Conservation (phyloP, 768 basidiomycete species). For the Phaeotremella skinneri region DNA sequence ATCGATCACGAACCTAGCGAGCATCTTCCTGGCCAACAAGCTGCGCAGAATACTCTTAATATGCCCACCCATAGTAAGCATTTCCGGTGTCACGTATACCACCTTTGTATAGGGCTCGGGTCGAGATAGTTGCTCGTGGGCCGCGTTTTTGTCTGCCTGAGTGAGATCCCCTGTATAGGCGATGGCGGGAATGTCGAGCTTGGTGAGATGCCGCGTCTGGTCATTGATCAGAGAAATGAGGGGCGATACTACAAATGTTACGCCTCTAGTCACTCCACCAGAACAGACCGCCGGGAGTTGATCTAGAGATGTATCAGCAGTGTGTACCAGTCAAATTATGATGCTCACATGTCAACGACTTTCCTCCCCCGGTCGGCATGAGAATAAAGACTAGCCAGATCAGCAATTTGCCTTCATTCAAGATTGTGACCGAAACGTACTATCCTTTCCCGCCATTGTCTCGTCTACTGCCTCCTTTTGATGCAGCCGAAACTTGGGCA, state of each 20-base stretch:
- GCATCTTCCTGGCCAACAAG: slow-evolving; percentile 60
- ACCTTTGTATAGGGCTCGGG: slow-evolving; percentile 58
- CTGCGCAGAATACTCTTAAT: slow-evolving; percentile 60
- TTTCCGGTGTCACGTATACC: slow-evolving; percentile 90
- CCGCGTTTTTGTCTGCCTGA: slow-evolving; percentile 45
- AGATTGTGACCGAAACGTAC: slow-evolving; percentile 29
- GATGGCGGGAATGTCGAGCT: slow-evolving; percentile 67
- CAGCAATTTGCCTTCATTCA: no score
- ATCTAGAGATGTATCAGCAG: slow-evolving; percentile 52
- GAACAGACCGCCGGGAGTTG: slow-evolving; percentile 78
- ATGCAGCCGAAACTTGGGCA: slow-evolving; percentile 70
- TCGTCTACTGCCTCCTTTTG: slow-evolving; percentile 83
- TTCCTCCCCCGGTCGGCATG: slow-evolving; percentile 94
- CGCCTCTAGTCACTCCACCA: slow-evolving; percentile 68
- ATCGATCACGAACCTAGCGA: slow-evolving; percentile 91
- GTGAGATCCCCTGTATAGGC: slow-evolving; percentile 61
- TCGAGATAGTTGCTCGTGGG: slow-evolving; percentile 40
- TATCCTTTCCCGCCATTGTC: slow-evolving; percentile 71
- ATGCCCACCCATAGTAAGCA: slow-evolving; percentile 63
- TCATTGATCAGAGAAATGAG: slow-evolving; percentile 91
- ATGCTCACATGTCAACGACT: slow-evolving; percentile 71
- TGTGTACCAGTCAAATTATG: background rate
- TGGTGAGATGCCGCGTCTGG: slow-evolving; percentile 69
- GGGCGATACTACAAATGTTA: slow-evolving; percentile 87
- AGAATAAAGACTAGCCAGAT: slow-evolving; percentile 70